Evolutionary conservation across 2,329 filamentous ascomycete species (phyloP), one percentile per base, ranked within the genome.

Genomic region (Simplicillium sp.): DNA sequence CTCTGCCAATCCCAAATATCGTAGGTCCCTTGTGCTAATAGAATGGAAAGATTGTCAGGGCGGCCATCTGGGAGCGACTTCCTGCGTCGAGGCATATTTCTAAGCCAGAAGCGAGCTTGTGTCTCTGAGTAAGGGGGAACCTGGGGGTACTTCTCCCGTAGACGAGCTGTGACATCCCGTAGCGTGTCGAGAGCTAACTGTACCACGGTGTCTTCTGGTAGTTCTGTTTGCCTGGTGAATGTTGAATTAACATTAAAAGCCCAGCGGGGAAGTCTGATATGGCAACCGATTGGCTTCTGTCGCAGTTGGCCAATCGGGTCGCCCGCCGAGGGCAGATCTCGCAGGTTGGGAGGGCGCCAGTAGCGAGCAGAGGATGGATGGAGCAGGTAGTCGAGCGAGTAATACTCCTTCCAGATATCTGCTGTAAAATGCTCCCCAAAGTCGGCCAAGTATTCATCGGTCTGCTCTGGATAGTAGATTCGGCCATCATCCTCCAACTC

Each of bases 401-500:
- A 39, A 14, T 39, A 39, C 14, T 39, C 6, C n/a, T 39, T 39
- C 37, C 37, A 39, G 17, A 39, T 29, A 34, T 39, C 37, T 18
- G 7, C 20, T 7, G 37, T 33, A 14, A 39, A 8, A 11, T 17
- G 15, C 29, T 39, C 29, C 29, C 37, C 11, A 39, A 17, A 39
- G 3, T 32, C 15, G 37, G 13, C 11, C 20, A 12, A 39, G 15
- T 39, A 33, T 7, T 39, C 37, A 11, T 39, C 29, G 16, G 34
- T 37, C 13, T 42, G 35, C 13, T 33, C 7, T n/a, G 29, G 34
- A 11, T 29, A 29, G 28, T 38, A 41, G n/a, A n/a, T n/a, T n/a
- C n/a, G n/a, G n/a, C n/a, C n/a, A n/a, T 17, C 20, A 5, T 41
- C 39, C 9, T 46, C 44, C 15, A 29, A n/a, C 12, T 43, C 20